These are phyloP conservation scores for Hymenoscyphus infarciens DNA, from an alignment of 2,329 filamentous ascomycete genomes.

Conservation along the genomic window DNA sequence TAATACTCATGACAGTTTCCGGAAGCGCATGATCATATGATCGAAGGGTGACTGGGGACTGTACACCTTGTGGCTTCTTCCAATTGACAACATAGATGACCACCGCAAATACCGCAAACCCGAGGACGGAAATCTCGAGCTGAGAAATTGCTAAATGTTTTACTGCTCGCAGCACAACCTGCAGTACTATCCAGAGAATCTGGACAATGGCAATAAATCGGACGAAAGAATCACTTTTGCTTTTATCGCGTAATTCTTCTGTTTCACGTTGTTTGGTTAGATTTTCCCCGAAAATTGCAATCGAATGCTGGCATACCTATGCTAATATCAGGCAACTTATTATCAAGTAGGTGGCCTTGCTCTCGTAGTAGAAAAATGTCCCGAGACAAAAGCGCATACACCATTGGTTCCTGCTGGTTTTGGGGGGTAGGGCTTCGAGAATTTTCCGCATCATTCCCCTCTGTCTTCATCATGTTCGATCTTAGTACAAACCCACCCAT, in stretches of 20 bases:
- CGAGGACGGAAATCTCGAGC: slow-evolving; percentile 16
- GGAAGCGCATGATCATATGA: background rate
- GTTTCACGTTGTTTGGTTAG: slow-evolving; percentile 23
- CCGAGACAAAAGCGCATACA: background rate
- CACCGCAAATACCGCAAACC: slow-evolving; percentile 15
- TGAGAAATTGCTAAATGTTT: slow-evolving; percentile 14
- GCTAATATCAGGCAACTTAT: background rate
- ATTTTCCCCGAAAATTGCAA: too few relatives aligned
- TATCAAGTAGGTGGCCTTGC: background rate
- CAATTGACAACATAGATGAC: slow-evolving; percentile 14
- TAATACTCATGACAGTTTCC: background rate
- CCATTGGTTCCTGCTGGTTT: too few relatives aligned
- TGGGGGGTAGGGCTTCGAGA: background rate
- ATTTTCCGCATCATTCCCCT: background rate
- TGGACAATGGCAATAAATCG: slow-evolving; percentile 13
- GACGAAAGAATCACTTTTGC: slow-evolving; percentile 35
- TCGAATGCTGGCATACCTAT: background rate
- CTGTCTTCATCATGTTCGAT: background rate
- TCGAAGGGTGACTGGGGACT: slow-evolving; percentile 1
- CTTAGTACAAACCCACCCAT: slow-evolving; percentile 21
- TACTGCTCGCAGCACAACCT: slow-evolving; percentile 8
- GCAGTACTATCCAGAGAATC: slow-evolving; percentile 16
- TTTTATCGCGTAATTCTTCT: slow-evolving; percentile 45
- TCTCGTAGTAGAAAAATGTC: background rate
- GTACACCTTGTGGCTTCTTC: slow-evolving; percentile 17